Conservation (phyloP, 2,329 filamentous ascomycete genomes). For the Aureobasidium sp. region DNA sequence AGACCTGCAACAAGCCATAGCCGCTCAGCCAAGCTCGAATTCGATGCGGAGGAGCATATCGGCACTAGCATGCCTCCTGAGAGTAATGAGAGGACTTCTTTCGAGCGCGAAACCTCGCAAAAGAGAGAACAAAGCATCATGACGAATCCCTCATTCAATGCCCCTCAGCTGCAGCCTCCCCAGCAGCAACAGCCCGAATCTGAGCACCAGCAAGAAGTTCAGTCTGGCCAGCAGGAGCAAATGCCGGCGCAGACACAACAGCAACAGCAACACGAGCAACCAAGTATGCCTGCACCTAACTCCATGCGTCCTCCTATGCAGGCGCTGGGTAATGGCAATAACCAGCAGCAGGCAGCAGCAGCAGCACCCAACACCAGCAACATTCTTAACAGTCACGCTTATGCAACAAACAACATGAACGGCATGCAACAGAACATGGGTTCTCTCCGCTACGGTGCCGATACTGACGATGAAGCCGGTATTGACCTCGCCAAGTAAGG, state of each 20-base stretch:
- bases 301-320: constrained; percentile 13
- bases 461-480: constrained; percentile 38
- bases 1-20: constrained; percentile 15
- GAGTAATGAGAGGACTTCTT: constrained; percentile 8
- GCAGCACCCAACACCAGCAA: constrained; percentile 30
- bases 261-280: constrained; percentile 4
- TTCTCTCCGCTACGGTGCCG: constrained; percentile 28
- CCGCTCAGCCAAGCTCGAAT: constrained; percentile 10
- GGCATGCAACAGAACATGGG: constrained; percentile 14
- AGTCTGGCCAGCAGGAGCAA: not conserved
- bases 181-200: constrained; percentile 16
- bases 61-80: not conserved
- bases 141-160: not conserved
- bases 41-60: not conserved
- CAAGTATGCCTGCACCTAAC: constrained; percentile 4
- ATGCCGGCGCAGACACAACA: not conserved
- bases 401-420: constrained; percentile 14
- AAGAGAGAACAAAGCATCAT: not conserved
- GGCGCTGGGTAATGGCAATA: not conserved
- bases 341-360: constrained; percentile 17
- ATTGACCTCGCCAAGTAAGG: constrained; percentile 45
- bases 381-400: constrained; percentile 23
- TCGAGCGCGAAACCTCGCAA: not conserved
- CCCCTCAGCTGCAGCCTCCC: constrained; percentile 4
- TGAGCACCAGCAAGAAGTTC: constrained; percentile 17